These are phyloP conservation scores for Pseudogymnoascus sp. DNA, from an alignment of 2,329 filamentous ascomycete species.

Conservation along the genomic window DNA sequence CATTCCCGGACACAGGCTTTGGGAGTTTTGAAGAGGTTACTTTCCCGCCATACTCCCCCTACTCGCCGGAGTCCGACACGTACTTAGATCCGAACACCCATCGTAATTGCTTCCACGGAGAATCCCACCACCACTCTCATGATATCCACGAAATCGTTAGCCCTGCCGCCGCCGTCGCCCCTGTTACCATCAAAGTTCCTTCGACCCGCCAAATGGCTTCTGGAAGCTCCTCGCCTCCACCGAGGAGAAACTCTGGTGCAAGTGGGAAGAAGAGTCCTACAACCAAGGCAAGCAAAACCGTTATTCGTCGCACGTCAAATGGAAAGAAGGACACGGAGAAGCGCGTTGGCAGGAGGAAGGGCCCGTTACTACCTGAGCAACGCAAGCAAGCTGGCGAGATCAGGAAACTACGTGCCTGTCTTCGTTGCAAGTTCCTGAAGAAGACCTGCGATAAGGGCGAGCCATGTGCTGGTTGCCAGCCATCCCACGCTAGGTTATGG, in stretches of 20 bases:
- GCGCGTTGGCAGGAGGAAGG: slow-evolving; percentile 83
- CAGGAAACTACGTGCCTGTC: slow-evolving; percentile 83
- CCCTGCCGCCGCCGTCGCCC: slow-evolving; percentile 57
- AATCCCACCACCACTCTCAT: slow-evolving; percentile 38
- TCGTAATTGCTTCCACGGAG: slow-evolving; percentile 53
- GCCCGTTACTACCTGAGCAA: slow-evolving; percentile 85
- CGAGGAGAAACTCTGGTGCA: slow-evolving; percentile 59
- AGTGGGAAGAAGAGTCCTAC: slow-evolving; percentile 51
- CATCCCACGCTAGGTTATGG: slow-evolving; percentile 90
- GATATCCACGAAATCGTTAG: slow-evolving; percentile 51
- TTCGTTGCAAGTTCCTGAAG: slow-evolving; percentile 97
- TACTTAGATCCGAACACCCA: slow-evolving; percentile 51
- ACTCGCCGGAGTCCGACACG: slow-evolving; percentile 74
- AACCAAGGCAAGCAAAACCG: slow-evolving; percentile 73
- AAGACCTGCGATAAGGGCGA: slow-evolving; percentile 98
- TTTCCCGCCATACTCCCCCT: slow-evolving; percentile 59
- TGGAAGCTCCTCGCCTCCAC: slow-evolving; percentile 53
- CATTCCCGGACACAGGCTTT: slow-evolving; percentile 49
- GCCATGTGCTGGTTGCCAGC: slow-evolving; percentile 90
- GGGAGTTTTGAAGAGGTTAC: slow-evolving; percentile 74
- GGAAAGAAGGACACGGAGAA: slow-evolving; percentile 86
- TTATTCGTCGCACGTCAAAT: slow-evolving; percentile 62
- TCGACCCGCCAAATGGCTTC: slow-evolving; percentile 50
- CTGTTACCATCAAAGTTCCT: slow-evolving; percentile 60
- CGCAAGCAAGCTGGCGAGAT: slow-evolving; percentile 96